Conservation (phyloP, 352 stramenopile genomes). For the Phytophthora rubi region DNA sequence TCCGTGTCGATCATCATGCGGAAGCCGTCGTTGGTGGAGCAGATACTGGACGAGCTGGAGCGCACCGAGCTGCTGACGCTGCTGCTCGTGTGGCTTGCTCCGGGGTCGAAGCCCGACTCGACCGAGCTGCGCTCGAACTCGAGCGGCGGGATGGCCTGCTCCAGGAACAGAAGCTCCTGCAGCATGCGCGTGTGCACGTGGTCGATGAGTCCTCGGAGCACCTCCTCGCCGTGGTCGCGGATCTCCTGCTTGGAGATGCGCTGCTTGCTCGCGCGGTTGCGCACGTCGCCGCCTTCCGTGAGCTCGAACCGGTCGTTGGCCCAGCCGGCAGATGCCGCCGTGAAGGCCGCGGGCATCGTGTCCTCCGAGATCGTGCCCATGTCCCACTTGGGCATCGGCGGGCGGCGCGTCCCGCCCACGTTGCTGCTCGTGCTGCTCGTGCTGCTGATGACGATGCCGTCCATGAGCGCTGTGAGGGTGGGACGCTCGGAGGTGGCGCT, state of each 20-base stretch:
- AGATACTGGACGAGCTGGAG: constrained; percentile 82
- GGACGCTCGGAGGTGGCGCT: constrained; percentile 8
- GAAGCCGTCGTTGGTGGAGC: constrained; percentile 81
- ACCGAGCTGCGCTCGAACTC: constrained; percentile 64
- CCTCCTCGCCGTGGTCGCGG: constrained; percentile 68
- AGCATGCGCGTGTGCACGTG: constrained; percentile 84
- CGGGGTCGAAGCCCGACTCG: constrained; percentile 53
- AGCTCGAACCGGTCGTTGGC: constrained; percentile 66
- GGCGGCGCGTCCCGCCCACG: constrained; percentile 17
- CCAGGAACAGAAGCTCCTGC: constrained; percentile 78
- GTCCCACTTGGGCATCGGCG: constrained; percentile 49
- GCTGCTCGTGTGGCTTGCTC: constrained; percentile 39
- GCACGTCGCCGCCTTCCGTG: constrained; percentile 61
- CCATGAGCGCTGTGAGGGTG: constrained; percentile 49
- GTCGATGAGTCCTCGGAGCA: constrained; percentile 73
- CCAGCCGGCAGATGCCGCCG: constrained; percentile 53
- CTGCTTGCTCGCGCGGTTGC: constrained; percentile 46
- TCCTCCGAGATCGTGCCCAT: constrained; percentile 86
- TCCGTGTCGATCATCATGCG: constrained; percentile 85
- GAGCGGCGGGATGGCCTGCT: constrained; percentile 80
- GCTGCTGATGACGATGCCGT: constrained; percentile 43
- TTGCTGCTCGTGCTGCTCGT: constrained; percentile 31
- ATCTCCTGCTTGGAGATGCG: constrained; percentile 81
- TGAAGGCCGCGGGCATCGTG: constrained; percentile 51
- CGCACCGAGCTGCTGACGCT: constrained; percentile 47